These are phyloP conservation scores for Arthroderma sp. DNA, from an alignment of 2,329 filamentous ascomycete genomes.

Conservation along the genomic window DNA sequence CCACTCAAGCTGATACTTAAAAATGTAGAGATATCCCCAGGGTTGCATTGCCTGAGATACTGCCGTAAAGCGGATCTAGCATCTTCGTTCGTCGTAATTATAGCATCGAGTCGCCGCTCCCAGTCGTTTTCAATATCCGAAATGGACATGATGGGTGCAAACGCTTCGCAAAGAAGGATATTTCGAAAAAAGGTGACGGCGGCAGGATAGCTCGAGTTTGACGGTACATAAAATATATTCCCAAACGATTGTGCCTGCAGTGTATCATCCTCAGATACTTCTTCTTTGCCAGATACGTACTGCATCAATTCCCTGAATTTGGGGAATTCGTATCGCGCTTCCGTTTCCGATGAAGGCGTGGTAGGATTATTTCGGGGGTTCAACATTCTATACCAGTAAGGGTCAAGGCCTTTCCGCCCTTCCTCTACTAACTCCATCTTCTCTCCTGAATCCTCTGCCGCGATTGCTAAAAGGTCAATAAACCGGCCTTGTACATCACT, in stretches of 20 bases:
- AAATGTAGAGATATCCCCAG: conserved; percentile 29
- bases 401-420: conserved; percentile 74
- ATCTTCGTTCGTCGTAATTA: conserved; percentile 55
- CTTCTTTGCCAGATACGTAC: conserved; percentile 11
- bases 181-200: conserved; percentile 57
- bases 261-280: neutral
- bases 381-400: conserved; percentile 55
- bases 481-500: conserved; percentile 67
- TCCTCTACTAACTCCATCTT: conserved; percentile 72
- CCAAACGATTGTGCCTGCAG: conserved; percentile 3
- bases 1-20: conserved; percentile 34
- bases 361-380: conserved; percentile 38
- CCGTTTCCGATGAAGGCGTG: conserved; percentile 28
- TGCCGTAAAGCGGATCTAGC: conserved; percentile 43
- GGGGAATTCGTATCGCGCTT: conserved; percentile 27
- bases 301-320: conserved; percentile 23
- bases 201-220: conserved; percentile 39
- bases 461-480: conserved; percentile 75
- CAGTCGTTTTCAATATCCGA: conserved; percentile 44
- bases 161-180: conserved; percentile 46
- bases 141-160: conserved; percentile 20
- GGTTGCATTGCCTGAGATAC: conserved; percentile 21
- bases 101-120: conserved; percentile 64
- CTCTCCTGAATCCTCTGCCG: conserved; percentile 51
- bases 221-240: neutral